Evolutionary conservation across 1,139 yeast species (phyloP).

Genomic region (Lodderomyces metapsilosis): DNA sequence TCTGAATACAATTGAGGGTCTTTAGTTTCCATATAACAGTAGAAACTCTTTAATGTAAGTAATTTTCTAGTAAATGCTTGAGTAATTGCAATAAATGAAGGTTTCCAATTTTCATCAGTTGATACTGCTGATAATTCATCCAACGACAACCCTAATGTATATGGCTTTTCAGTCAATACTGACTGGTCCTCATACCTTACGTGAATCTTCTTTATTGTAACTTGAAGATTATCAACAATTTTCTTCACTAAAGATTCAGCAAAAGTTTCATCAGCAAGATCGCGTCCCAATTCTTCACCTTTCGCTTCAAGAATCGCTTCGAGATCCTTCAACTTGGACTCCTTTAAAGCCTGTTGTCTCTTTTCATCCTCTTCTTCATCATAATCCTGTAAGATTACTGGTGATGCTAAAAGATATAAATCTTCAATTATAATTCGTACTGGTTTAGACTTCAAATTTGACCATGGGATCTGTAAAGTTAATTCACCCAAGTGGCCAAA

Average conservation of each 20-base stretch:
- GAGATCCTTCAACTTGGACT: slow-evolving; percentile 64
- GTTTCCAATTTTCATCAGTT: slow-evolving; percentile 81
- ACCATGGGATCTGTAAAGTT: slow-evolving; percentile 94
- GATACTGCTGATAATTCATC: slow-evolving; percentile 90
- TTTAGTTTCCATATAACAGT: slow-evolving; percentile 85
- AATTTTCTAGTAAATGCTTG: slow-evolving; percentile 72
- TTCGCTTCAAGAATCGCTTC: slow-evolving; percentile 56
- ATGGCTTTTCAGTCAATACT: slow-evolving; percentile 67
- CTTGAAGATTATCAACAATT: slow-evolving; percentile 87
- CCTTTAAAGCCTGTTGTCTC: slow-evolving; percentile 65
- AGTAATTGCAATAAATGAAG: slow-evolving; percentile 77
- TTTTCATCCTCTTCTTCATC: slow-evolving; percentile 65
- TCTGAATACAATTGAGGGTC: slow-evolving; percentile 46
- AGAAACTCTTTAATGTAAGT: slow-evolving; percentile 69
- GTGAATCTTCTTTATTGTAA: slow-evolving; percentile 91
- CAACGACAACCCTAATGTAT: slow-evolving; percentile 79
- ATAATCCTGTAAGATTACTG: slow-evolving; percentile 52
- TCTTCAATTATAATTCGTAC: slow-evolving; percentile 89
- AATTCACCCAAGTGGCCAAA: slow-evolving; percentile 91
- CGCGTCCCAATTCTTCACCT: slow-evolving; percentile 39
- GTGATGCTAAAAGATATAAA: slow-evolving; percentile 78
- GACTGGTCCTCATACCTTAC: slow-evolving; percentile 84
- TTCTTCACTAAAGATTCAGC: slow-evolving; percentile 86
- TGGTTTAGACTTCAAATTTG: slow-evolving; percentile 88
- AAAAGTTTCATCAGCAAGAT: slow-evolving; percentile 65